Base-by-base conservation (phyloP, 2,329 filamentous ascomycete genomes). In the Clonostachys byssicola region DNA sequence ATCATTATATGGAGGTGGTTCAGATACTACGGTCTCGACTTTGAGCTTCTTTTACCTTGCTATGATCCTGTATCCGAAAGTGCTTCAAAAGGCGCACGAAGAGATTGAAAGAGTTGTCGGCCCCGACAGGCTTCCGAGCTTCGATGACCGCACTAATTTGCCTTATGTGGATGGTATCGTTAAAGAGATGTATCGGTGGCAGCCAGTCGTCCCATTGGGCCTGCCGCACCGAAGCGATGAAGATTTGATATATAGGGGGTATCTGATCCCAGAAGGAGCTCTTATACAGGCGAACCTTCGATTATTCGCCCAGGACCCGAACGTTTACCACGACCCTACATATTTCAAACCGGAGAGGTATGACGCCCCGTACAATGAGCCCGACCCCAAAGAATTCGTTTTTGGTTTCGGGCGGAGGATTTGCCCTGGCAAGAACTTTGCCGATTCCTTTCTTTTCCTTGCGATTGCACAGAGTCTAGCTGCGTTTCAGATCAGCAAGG, bases 251-350 rank as follows among this genome's bases (percentile, higher is more conserved):
- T 61, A 55, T 6, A 43, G 47, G 5, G 58, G 57, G 0, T 64
- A 60, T 40, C 47, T 47, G 0, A 63, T 66, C 3, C 62, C 63
- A 1, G 57, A 61, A 16, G 61, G 55, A 1, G 49, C 61, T 6
- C 8, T 40, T 17, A n/a, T 40, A 40, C 38, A n/a, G 38, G 5
- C 38, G 8, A 40, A 17, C 1, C 51, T 53, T 12, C 62, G 58
- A 54, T 56, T 16, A 33, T 18, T 6, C 39, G 77, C 83, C 18
- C 47, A 34, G 23, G 44, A 46, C 17, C 16, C 44, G 6, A 18
- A 14, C 18, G 40, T 47, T 42, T 89, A 89, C 60, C 73, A 78
- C 1, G 50, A 63, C 12, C 62, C 62, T 2, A 43, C 46, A 6
- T 9, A 17, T 7, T 66, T 65, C 35, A 45, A 64, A 18, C 61